Evolutionary conservation across 139 green algal species (phyloP).

Genomic region (Marvania coccoides): DNA sequence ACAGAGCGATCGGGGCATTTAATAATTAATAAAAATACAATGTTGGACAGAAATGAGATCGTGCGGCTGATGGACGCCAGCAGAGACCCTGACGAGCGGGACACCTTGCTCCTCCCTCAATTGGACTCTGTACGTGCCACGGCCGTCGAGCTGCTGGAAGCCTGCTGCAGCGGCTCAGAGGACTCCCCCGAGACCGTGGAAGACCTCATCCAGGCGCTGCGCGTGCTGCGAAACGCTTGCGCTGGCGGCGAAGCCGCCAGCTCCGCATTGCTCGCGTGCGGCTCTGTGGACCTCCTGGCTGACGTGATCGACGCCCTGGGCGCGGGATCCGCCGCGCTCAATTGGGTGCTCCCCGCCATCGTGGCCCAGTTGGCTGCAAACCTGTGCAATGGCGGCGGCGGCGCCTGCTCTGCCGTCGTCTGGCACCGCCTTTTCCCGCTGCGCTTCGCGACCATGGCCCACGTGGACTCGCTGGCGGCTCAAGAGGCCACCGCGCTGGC

Average conservation of each 20-base stretch:
- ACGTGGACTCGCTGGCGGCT: background rate
- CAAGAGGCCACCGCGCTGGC: constrained; percentile 6
- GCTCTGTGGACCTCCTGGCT: background rate
- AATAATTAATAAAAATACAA: too few relatives aligned
- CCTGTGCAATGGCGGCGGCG: background rate
- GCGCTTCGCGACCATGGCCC: constrained; percentile 6
- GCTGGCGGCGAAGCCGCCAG: background rate
- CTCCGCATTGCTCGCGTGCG: background rate
- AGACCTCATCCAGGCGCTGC: background rate
- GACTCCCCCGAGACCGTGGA: background rate
- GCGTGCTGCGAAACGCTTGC: constrained; percentile 10
- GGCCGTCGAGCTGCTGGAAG: background rate
- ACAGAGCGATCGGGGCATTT: too few relatives aligned
- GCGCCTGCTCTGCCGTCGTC: background rate
- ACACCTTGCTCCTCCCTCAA: background rate
- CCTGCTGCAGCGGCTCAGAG: background rate
- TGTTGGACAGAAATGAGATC: too few relatives aligned
- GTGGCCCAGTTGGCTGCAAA: constrained; percentile 15
- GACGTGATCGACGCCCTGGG: background rate
- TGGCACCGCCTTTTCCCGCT: constrained; percentile 13
- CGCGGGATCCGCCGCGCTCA: background rate
- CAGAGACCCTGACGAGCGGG: background rate
- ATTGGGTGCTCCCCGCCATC: constrained; percentile 14
- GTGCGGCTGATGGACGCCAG: background rate
- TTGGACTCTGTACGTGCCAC: background rate